Percentiles rank a stretch among this genome's conserved stretches.
These are phyloP conservation scores for Populus davidiana DNA, from an alignment of 345 rosid species.

Conservation along the genomic window DNA sequence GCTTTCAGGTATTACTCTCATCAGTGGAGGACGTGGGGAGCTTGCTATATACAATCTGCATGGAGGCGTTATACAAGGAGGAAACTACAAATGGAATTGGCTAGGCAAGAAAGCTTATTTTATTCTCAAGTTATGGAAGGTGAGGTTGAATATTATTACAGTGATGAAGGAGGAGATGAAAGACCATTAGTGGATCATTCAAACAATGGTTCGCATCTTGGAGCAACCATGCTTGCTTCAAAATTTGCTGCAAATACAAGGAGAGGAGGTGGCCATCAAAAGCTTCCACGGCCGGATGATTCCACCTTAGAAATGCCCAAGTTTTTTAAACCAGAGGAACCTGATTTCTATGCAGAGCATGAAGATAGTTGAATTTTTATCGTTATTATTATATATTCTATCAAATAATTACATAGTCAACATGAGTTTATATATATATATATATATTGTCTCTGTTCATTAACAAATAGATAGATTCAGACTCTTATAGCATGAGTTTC, in stretches of 20 bases:
- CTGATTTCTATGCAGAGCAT: constrained; percentile 44
- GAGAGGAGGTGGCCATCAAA: constrained; percentile 42
- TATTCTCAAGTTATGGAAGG: constrained; percentile 18
- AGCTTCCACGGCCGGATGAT: constrained; percentile 26
- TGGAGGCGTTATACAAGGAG: constrained; percentile 76
- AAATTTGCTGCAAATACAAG: constrained; percentile 65
- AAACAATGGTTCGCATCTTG: constrained; percentile 38
- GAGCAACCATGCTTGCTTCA: constrained; percentile 63
- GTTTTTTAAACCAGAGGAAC: constrained; percentile 75
- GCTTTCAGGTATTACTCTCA: constrained; percentile 97
- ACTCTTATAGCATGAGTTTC: background rate
- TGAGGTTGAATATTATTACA: constrained; percentile 27
- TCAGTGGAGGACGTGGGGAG: constrained; percentile 92
- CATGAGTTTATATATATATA: background rate
- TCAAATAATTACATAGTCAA: background rate
- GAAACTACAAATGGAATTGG: constrained; percentile 56
- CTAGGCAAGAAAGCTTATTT: constrained; percentile 39
- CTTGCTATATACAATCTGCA: constrained; percentile 76
- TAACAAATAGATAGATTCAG: background rate
- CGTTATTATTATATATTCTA: background rate
- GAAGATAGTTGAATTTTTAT: background rate
- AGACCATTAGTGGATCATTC: constrained; percentile 14
- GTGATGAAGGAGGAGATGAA: constrained; percentile 25
- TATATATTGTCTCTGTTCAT: background rate
- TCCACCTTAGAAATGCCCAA: constrained; percentile 67